Evolutionary conservation across 225 moss, liverwort and hornwort species (phyloP), one percentile per base, ranked within the genome.

Genomic region (Bryum argenteum): DNA sequence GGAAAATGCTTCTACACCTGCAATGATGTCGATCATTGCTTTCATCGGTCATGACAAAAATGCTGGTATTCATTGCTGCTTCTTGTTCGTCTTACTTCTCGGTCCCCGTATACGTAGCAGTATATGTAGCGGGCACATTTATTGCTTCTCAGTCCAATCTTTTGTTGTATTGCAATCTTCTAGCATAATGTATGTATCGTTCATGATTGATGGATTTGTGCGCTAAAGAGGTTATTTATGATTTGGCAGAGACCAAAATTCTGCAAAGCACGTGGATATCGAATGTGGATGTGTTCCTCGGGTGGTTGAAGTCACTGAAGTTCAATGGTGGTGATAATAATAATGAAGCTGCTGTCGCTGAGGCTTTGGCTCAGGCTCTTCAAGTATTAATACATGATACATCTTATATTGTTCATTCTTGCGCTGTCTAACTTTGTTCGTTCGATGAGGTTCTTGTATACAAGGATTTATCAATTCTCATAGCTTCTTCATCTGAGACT

Each of bases 201-300:
- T n/a, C n/a, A n/a, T n/a, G n/a, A n/a, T n/a, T n/a, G n/a, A n/a
- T n/a, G n/a, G n/a, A n/a, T n/a, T n/a, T n/a, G n/a, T n/a, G n/a
- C n/a, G n/a, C n/a, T n/a, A n/a, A n/a, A n/a, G n/a, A n/a, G n/a
- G n/a, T n/a, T n/a, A n/a, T n/a, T n/a, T n/a, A n/a, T n/a, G n/a
- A n/a, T n/a, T n/a, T n/a, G n/a, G n/a, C n/a, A n/a, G n/a, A n/a
- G n/a, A n/a, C n/a, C n/a, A n/a, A n/a, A n/a, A n/a, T n/a, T n/a
- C n/a, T n/a, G 77, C 85, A 83, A 82, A 89, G 87, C 61, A 94
- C 89, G 75, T 97, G 97, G 97, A 97, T 94, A 19, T 88, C 94
- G 73, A 97, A 74, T 78, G 56, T 88, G 79, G 94, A 97, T 47
- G 73, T 88, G n/a, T 97, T 90, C 78, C 81, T 89, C 66, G 86